These are phyloP conservation scores for Nymphaea colorata DNA, from an alignment of 164 flowering plant species.

Conservation along the genomic window DNA sequence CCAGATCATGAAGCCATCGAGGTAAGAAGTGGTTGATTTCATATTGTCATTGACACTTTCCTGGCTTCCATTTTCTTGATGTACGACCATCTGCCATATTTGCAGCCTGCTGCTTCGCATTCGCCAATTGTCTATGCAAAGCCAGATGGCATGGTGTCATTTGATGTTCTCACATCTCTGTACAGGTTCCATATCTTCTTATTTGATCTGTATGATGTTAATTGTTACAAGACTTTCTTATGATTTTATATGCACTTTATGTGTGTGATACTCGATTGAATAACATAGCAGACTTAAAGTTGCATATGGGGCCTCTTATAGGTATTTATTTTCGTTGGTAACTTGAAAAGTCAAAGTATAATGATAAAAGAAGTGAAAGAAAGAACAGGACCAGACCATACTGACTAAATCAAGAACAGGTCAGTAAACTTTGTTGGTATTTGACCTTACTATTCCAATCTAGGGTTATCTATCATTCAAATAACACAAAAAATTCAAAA, in stretches of 20 bases:
- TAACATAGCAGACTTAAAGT: no score
- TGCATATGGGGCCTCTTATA: no score
- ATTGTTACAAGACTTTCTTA: not conserved
- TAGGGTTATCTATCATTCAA: no score
- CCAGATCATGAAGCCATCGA: constrained; percentile 90
- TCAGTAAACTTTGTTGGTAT: no score
- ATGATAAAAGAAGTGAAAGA: no score
- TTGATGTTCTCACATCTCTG: constrained; percentile 85
- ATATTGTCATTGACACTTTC: constrained; percentile 1
- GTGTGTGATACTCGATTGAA: not conserved
- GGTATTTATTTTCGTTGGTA: no score
- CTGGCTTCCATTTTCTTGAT: not conserved
- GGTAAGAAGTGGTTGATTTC: constrained; percentile 25
- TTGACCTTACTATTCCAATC: no score
- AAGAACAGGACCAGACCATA: no score
- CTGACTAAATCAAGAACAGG: no score
- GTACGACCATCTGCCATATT: constrained; percentile 1
- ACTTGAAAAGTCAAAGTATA: no score
- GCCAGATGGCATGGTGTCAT: constrained; percentile 80
- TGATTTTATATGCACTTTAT: not conserved
- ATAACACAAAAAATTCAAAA: no score
- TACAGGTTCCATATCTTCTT: constrained; percentile 43
- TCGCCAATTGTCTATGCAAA: constrained; percentile 74
- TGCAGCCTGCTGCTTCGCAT: constrained; percentile 56
- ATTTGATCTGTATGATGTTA: not conserved